Conservation (phyloP, 2,329 filamentous ascomycete genomes). For the Pezizomycotina sp. region DNA sequence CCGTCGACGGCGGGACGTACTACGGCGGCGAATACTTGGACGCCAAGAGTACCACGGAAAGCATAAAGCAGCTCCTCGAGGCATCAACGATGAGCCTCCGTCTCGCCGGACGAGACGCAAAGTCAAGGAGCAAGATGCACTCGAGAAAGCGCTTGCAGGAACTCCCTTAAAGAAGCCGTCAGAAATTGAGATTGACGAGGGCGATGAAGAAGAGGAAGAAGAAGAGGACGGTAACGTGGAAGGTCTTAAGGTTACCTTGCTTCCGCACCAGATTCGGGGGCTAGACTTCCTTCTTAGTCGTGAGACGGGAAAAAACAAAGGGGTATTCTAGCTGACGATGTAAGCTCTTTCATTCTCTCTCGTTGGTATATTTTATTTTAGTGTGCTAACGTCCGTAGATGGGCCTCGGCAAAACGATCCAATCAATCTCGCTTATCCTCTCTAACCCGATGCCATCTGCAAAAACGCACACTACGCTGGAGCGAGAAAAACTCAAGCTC, state of each 20-base stretch:
- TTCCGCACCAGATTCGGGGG: conserved; percentile 88
- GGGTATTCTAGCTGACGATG: conserved; percentile 83
- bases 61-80: conserved; percentile 67
- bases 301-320: conserved; percentile 72
- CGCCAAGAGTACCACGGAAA: conserved; percentile 52
- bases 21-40: conserved; percentile 41
- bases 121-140: conserved; percentile 15
- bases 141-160: conserved; percentile 15
- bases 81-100: conserved; percentile 56
- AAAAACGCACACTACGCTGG: conserved; percentile 35
- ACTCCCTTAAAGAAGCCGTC: conserved; percentile 30
- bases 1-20: conserved; percentile 12
- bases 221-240: conserved; percentile 50
- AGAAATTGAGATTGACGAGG: conserved; percentile 29
- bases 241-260: conserved; percentile 69
- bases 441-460: conserved; percentile 56
- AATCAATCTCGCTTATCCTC: conserved; percentile 77
- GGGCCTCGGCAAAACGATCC: conserved; percentile 91
- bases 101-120: conserved; percentile 26
- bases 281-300: conserved; percentile 90
- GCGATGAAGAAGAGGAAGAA: conserved; percentile 37
- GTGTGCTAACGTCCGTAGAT: conserved; percentile 34
- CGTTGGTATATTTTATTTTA: conserved; percentile 21
- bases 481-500: conserved; percentile 38
- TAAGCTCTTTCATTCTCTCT: conserved; percentile 6